Evolutionary conservation across 2,329 filamentous ascomycete genomes (phyloP).

Genomic region (Rhynchosporium secalis): DNA sequence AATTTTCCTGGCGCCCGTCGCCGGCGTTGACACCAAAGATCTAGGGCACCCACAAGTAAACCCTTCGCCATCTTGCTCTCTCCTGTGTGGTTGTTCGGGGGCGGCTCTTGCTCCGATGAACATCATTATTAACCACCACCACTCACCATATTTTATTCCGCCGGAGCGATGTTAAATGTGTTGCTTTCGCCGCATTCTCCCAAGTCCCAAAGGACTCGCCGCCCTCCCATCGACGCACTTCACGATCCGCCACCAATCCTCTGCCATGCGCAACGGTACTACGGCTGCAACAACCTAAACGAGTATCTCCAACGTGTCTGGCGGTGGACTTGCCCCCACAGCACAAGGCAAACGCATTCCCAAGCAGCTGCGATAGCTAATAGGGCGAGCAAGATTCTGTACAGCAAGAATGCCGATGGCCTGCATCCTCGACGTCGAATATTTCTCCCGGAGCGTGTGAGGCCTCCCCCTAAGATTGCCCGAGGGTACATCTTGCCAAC

Average conservation of each 20-base stretch:
- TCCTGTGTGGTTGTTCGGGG: constrained; percentile 6
- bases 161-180: constrained; percentile 2
- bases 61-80: background rate
- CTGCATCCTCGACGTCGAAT: constrained; percentile 1
- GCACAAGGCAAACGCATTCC: background rate
- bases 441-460: constrained; percentile 9
- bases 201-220: background rate
- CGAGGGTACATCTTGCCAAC: constrained; percentile 9
- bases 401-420: constrained; percentile 12
- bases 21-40: background rate
- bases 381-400: background rate
- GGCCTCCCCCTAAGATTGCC: constrained; percentile 1
- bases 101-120: constrained; percentile 9
- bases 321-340: background rate
- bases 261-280: constrained; percentile 10
- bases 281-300: background rate
- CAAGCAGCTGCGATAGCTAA: background rate
- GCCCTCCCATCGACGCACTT: background rate
- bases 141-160: background rate
- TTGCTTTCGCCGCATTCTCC: background rate
- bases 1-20: background rate
- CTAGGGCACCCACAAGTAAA: background rate
- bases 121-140: background rate
- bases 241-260: background rate
- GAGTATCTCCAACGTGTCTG: constrained; percentile 2